Base-by-base conservation (phyloP, 1,139 yeast genomes). In the Nakaseomyces delphensis region DNA sequence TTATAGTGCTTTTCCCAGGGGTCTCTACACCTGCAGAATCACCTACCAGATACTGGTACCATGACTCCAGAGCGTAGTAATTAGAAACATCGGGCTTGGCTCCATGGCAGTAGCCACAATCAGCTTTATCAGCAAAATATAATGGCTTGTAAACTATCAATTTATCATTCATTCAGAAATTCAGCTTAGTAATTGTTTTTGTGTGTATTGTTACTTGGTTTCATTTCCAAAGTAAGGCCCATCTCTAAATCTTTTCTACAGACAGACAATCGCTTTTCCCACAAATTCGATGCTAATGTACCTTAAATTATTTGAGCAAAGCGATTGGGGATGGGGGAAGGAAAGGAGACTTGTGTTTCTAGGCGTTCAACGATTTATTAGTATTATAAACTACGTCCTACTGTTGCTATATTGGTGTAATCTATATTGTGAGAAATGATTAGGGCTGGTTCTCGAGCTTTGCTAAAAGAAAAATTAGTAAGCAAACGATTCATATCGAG, bases 81-180 rank as follows among this genome's bases (percentile, higher is more conserved):
- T 66, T 63, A 7, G 57, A 53, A 9, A 47, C 44, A 1, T 56
- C 49, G 1, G 53, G 46, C 48, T 79, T 79, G 21, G 61, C 46
- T 9, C 76, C 74, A 30, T 70, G 65, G 52, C 91, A 82, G 54
- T 82, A 82, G 0, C 89, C 91, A 62, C 91, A 82, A 21, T 63
- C 48, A 5, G 47, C 50, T 3, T 56, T 43, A 38, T 65, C 67
- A 1, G 53, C 46, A 29, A 66, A 52, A 45, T 68, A 69, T 25
- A 64, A 45, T 0, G 73, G 71, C 31, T 53, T 51, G 7, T 67
- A 56, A 6, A 64, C 51, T 10, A 64, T 49, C 38, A 64, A 21
- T 18, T 38, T 36, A 36, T 16, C 21, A 11, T 36, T 27, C 37
- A 33, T 33, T 14, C 5, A 8, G 13, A 25, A 7, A 10, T 9